Base-by-base conservation (phyloP, 495 filamentous ascomycete species). In the Aspergillus haitiensis region DNA sequence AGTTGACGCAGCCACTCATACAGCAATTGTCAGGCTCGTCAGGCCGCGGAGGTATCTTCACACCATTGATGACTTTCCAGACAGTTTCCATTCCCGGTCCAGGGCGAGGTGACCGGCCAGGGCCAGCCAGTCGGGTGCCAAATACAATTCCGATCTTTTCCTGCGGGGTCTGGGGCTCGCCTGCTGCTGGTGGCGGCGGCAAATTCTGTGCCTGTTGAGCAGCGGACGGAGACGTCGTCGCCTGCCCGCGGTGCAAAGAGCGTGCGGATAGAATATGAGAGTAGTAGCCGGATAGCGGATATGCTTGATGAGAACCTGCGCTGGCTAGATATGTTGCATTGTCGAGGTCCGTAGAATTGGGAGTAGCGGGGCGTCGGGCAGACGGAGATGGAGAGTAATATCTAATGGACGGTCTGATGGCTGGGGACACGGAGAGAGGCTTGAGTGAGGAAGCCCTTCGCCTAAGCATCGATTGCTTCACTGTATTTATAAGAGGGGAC, bases 1-100 rank as follows among this genome's bases (percentile, higher is more conserved):
- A 98, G 70, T 98, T 93, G 33, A 97, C 93, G 70, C 94, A 98
- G 32, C 94, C 94, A 65, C 88, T 91, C 94, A 98, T 98, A 75
- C 94, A 98, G 82, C 94, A 98, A 73, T 98, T 97, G 71, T 97
- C 94, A 12, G 94, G 94, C 71, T 98, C 94, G 53, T 85, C 82
- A 7, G 94, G 94, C 12, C 82, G 80, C 15, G 92, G 92, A 10
- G 92, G 93, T 5, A 96, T 88, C 56, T 83, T 77, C 10, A 96
- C 83, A 32, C 93, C 93, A 11, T 91, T 91, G 62, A 96, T 75
- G 13, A 84, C 78, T 45, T 79, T 82, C 76, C 78, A 79, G 15
- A 64, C 63, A 6, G 75, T 69, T 75, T 82, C 59, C 33, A 72
- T 65, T 45, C 78, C 74, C 59, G 81, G 74, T 67, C 84, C 66